Base-by-base conservation (phyloP, 83 land plant species). In the Picea abies region DNA sequence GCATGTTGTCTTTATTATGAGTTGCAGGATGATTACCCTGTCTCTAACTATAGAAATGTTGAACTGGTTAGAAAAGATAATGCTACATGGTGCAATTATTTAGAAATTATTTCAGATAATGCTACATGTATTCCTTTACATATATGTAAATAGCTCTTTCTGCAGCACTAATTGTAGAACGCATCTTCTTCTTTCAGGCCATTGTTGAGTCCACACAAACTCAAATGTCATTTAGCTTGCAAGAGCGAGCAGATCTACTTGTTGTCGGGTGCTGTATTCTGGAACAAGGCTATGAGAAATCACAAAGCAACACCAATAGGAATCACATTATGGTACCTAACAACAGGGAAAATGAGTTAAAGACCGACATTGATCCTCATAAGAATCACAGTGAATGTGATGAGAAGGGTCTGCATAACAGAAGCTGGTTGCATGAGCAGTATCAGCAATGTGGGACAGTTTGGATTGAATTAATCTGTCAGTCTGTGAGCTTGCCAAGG, bases 401-500 rank as follows among this genome's bases (percentile, higher is more conserved):
- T 79, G 56, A 4, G n/a, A 75, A 49, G 14, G 71, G 25, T 61
- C 29, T 16, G 60, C 37, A 25, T 75, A 64, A n/a, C 84, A 85
- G 81, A 71, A 41, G 26, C 19, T 77, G 56, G 63, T 68, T 29
- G 1, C 83, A 78, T 83, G 79, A 87, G 17, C 63, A 67, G 67
- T 56, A 5, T 64, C 68, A 23, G 49, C 79, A 83, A 41, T 81
- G 60, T 66, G 60, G 35, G 39, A 73, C 73, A 68, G 25, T 69
- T 17, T 92, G 92, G 90, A 76, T 90, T 12, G 77, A 79, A 61
- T 47, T 92, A 10, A 14, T 26, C 25, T 80, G 60, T 80, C 77
- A 76, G 78, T 77, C 49, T 60, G 22, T 25, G 37, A 80, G 83
- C 17, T 35, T 56, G 49, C 8, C 12, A 60, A 29, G 2, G 16